Percentiles rank a stretch among this genome's conserved stretches.
phyloP scores from a whole-genome alignment of 2,329 filamentous ascomycete genomes.

The Alternaria hordeiaustralica region DNA sequence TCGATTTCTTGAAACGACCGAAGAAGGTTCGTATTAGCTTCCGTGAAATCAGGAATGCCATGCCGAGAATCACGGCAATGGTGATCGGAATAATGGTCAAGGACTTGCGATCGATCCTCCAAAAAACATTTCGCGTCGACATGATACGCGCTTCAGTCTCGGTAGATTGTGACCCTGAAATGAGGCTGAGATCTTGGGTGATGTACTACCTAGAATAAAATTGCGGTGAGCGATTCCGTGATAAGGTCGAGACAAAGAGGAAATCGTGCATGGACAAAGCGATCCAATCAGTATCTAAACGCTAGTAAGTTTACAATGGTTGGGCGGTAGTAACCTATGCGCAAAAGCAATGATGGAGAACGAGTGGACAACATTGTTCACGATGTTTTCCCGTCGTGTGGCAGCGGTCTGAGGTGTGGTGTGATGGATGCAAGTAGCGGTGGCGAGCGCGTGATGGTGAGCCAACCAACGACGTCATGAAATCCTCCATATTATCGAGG shows the following conservation, averaged over 20 bases:
- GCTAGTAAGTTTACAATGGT: background rate
- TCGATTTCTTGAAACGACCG: background rate
- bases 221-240: background rate
- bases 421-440: slow-evolving; percentile 8
- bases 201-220: background rate
- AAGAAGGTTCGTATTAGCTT: background rate
- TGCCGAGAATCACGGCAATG: background rate
- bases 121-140: background rate
- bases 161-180: background rate
- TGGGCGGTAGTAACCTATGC: background rate
- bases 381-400: background rate
- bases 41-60: background rate
- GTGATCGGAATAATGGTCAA: background rate
- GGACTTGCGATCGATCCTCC: background rate
- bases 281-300: background rate
- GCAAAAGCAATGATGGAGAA: background rate
- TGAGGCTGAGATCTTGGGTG: background rate
- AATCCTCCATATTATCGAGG: slow-evolving; percentile 1
- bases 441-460: slow-evolving; percentile 12
- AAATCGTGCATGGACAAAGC: background rate
- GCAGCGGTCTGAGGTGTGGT: slow-evolving; percentile 1
- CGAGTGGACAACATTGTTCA: background rate
- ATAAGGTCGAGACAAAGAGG: background rate
- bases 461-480: slow-evolving; percentile 18
- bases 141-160: background rate